phyloP scores from a whole-genome alignment of 2,329 filamentous ascomycete genomes.

The Microascus cirrosus region DNA sequence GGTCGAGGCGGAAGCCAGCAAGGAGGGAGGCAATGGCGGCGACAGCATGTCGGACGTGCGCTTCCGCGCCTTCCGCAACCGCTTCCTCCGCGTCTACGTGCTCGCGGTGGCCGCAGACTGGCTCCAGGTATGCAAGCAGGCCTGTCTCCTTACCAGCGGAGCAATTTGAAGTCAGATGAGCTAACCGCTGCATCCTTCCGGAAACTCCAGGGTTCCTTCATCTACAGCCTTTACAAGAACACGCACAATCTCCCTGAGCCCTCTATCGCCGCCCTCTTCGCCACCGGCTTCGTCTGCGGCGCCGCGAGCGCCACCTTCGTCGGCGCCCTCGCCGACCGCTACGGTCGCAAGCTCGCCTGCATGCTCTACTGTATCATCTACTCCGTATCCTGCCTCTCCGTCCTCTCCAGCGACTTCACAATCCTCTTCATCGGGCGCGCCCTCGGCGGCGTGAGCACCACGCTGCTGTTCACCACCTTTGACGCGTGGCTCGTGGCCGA shows the following conservation, averaged over 20 bases:
- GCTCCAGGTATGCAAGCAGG: constrained; percentile 15
- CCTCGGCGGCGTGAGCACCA: constrained; percentile 43
- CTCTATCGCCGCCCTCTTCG: constrained; percentile 31
- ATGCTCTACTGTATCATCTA: constrained; percentile 42
- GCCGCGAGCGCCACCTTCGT: constrained; percentile 30
- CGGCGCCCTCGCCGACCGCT: constrained; percentile 26
- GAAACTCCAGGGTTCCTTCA: constrained; percentile 25
- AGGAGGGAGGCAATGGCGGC: constrained; percentile 6
- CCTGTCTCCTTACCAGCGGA: too few species aligned
- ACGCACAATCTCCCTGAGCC: constrained; percentile 32
- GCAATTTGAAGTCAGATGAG: too few species aligned
- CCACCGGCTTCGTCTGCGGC: constrained; percentile 34
- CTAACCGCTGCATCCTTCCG: background rate
- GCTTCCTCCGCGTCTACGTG: constrained; percentile 15
- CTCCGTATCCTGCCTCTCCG: constrained; percentile 37
- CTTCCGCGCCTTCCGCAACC: constrained; percentile 9
- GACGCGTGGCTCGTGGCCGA: constrained; percentile 52
- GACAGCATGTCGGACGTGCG: constrained; percentile 7
- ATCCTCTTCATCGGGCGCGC: constrained; percentile 42
- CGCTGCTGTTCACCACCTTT: constrained; percentile 46
- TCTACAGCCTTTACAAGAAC: constrained; percentile 14
- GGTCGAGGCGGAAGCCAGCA: constrained; percentile 5
- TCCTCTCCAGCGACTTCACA: constrained; percentile 27
- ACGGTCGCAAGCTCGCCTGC: constrained; percentile 38
- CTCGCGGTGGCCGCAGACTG: constrained; percentile 21